These are phyloP conservation scores for Gracilaria vermiculophylla DNA, from an alignment of 23 red algal genomes.

Conservation along the genomic window DNA sequence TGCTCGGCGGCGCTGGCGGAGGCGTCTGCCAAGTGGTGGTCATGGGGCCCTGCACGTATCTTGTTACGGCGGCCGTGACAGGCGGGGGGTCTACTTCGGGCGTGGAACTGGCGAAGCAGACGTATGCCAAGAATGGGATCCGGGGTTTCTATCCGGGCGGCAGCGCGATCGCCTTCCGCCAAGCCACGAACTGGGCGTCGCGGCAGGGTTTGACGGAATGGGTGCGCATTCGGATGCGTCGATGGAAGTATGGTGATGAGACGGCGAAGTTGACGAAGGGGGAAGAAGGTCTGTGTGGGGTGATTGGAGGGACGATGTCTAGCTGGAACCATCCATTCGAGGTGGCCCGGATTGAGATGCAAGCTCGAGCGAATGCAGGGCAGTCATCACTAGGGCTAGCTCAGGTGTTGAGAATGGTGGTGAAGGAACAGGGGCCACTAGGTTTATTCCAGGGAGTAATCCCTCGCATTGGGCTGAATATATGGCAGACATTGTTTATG, in stretches of 20 bases:
- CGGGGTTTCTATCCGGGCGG: slow-evolving; percentile 89
- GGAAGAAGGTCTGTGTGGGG: slow-evolving; percentile 67
- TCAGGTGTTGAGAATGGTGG: slow-evolving; percentile 59
- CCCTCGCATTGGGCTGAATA: slow-evolving; percentile 69
- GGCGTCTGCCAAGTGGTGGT: slow-evolving; percentile 87
- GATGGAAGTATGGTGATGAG: slow-evolving; percentile 39
- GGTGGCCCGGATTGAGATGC: slow-evolving; percentile 93
- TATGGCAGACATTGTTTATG: slow-evolving; percentile 89
- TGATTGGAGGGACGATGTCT: slow-evolving; percentile 54
- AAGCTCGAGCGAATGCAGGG: slow-evolving; percentile 69
- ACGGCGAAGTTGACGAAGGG: slow-evolving; percentile 53
- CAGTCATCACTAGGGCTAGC: slow-evolving; percentile 37
- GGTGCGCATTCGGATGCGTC: slow-evolving; percentile 57
- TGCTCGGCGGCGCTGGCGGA: slow-evolving; percentile 77
- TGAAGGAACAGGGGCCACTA: slow-evolving; percentile 54
- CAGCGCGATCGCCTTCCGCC: slow-evolving; percentile 90
- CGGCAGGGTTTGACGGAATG: slow-evolving; percentile 82
- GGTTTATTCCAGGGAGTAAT: slow-evolving; percentile 80
- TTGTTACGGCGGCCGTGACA: slow-evolving; percentile 77
- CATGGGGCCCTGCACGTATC: slow-evolving; percentile 75
- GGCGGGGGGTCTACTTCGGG: slow-evolving; percentile 44
- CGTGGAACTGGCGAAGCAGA: slow-evolving; percentile 33
- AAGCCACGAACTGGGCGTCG: slow-evolving; percentile 93
- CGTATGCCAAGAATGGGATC: slow-evolving; percentile 67
- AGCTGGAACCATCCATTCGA: slow-evolving; percentile 98